phyloP scores from a whole-genome alignment of 139 green algal genomes.

The Coelastrella sp. region DNA sequence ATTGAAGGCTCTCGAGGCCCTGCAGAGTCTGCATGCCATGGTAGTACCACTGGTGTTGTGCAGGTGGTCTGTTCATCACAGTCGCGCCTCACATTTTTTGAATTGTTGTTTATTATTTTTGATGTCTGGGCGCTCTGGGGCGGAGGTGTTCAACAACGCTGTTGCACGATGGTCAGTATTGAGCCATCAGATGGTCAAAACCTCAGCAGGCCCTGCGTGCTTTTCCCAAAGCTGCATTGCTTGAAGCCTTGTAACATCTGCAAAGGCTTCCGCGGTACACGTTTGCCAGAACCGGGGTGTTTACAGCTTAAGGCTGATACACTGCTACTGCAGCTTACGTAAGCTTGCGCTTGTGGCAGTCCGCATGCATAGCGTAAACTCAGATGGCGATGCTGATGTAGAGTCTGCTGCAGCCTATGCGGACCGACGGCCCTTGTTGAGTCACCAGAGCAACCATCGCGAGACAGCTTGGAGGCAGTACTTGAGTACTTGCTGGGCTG shows the following conservation, averaged over 20 bases:
- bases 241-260: no score
- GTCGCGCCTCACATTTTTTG: neutral
- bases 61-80: neutral
- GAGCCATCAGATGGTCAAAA: no score
- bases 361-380: neutral
- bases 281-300: no score
- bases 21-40: neutral
- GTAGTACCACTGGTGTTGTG: neutral
- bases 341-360: neutral
- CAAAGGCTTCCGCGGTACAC: no score
- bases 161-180: no score
- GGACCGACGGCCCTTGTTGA: neutral
- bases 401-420: neutral
- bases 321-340: neutral
- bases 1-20: no score
- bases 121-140: no score
- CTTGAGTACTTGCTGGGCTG: constrained; percentile 8
- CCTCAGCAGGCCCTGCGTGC: no score
- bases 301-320: neutral
- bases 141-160: no score
- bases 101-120: neutral
- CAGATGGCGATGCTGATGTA: neutral
- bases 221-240: no score
- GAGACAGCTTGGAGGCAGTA: neutral
- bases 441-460: neutral